Evolutionary conservation across 116 monocot genomes (phyloP).

Genomic region (Trichopus zeylanicus): DNA sequence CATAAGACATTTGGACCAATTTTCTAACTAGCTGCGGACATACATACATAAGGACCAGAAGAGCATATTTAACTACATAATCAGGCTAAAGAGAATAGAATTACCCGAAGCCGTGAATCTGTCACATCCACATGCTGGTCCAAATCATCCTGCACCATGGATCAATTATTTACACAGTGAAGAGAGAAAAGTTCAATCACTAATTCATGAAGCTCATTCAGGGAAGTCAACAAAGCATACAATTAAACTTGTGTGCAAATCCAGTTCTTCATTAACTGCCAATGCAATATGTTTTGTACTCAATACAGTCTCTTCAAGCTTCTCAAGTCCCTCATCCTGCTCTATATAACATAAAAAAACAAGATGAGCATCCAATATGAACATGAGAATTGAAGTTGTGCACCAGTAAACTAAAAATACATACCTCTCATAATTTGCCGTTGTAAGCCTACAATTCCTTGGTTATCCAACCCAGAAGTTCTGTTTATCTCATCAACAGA

Average conservation of each 20-base stretch:
- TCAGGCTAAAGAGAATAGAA: neutral
- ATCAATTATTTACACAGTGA: neutral
- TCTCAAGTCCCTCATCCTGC: conserved; percentile 66
- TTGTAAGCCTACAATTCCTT: conserved; percentile 38
- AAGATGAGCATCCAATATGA: neutral
- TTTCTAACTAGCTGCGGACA: neutral
- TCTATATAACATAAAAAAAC: conserved; percentile 24
- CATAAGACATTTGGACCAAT: too few species aligned
- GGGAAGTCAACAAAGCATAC: conserved; percentile 20
- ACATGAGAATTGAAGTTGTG: neutral
- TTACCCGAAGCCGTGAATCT: conserved; percentile 52
- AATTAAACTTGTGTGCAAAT: conserved; percentile 58
- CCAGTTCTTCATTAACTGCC: conserved; percentile 70
- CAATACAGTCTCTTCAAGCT: conserved; percentile 59
- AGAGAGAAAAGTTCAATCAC: neutral
- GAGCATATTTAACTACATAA: neutral
- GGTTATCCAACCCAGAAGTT: conserved; percentile 41
- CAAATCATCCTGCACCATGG: conserved; percentile 44
- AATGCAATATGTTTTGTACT: conserved; percentile 81
- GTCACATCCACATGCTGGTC: conserved; percentile 59
- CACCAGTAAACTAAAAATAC: neutral
- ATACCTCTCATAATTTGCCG: conserved; percentile 62
- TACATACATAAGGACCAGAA: neutral
- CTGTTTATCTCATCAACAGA: conserved; percentile 29
- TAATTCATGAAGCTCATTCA: neutral